Percentiles rank a stretch among this genome's conserved stretches.
Conservation (phyloP, 2,329 filamentous ascomycete genomes). For the Neurospora crassa region DNA sequence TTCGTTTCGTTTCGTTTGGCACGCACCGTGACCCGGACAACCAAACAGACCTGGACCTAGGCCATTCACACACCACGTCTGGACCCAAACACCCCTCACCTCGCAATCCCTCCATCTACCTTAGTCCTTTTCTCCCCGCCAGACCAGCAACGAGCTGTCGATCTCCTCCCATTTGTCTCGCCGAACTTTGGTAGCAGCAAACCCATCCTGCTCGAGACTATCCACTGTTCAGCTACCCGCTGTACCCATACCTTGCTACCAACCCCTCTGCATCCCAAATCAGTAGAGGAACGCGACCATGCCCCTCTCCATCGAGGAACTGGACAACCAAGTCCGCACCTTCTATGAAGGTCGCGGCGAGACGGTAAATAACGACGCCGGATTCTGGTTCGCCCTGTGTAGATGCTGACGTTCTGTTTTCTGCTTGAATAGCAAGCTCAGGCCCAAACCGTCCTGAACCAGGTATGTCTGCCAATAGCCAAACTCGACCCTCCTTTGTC, state of each 20-base stretch:
- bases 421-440: conserved; percentile 69
- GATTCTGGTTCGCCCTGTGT: conserved; percentile 7
- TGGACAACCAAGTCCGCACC: conserved; percentile 90
- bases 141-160: background rate
- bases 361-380: conserved; percentile 51
- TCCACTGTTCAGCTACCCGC: conserved; percentile 10
- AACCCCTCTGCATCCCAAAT: conserved; percentile 8
- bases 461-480: conserved; percentile 49
- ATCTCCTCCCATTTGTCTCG: background rate
- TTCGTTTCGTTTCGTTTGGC: background rate
- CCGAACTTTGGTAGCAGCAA: background rate
- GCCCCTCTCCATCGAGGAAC: conserved; percentile 75
- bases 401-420: conserved; percentile 29
- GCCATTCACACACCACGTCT: background rate
- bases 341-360: conserved; percentile 98
- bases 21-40: background rate
- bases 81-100: background rate
- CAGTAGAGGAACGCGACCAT: conserved; percentile 33
- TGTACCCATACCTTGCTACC: conserved; percentile 23
- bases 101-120: background rate
- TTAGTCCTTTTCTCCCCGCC: background rate
- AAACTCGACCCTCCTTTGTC: conserved; percentile 11
- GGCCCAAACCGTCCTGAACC: conserved; percentile 86
- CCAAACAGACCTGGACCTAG: background rate
- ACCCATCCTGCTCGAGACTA: background rate